Evolutionary conservation across 2,329 filamentous ascomycete genomes (phyloP).

Genomic region (Fusarium buharicum): DNA sequence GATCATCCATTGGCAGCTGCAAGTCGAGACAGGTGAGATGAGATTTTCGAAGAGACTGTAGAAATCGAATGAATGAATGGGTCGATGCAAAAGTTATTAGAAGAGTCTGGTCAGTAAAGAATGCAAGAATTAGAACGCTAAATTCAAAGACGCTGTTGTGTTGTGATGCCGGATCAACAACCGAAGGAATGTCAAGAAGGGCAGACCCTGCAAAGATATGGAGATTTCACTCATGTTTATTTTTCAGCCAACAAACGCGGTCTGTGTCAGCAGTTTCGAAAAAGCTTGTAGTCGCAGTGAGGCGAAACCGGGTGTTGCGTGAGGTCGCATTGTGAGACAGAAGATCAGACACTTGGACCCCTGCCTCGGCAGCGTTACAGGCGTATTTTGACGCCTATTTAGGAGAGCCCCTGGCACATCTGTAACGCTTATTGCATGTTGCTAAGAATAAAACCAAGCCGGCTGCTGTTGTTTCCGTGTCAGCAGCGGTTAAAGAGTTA

Average conservation of each 20-base stretch:
- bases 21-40: not conserved
- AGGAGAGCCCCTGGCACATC: constrained; percentile 1
- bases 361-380: constrained; percentile 3
- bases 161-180: constrained; percentile 33
- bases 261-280: not conserved
- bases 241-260: not conserved
- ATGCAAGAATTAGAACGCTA: constrained; percentile 20
- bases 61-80: not conserved
- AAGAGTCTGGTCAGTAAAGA: constrained; percentile 10
- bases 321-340: constrained; percentile 41
- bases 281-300: not conserved
- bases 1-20: constrained; percentile 19
- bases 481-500: not conserved
- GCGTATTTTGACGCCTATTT: not conserved
- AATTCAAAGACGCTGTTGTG: constrained; percentile 23
- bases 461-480: constrained; percentile 23
- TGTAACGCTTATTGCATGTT: not conserved
- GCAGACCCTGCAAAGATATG: constrained; percentile 17
- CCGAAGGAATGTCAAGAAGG: constrained; percentile 4
- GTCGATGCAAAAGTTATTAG: not conserved
- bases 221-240: not conserved
- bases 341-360: constrained; percentile 34
- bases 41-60: constrained; percentile 2
- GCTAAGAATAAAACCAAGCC: constrained; percentile 18
- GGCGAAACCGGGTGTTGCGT: constrained; percentile 41